Conservation (phyloP, 208 protist genomes). For the Acanthamoeba sp. region DNA sequence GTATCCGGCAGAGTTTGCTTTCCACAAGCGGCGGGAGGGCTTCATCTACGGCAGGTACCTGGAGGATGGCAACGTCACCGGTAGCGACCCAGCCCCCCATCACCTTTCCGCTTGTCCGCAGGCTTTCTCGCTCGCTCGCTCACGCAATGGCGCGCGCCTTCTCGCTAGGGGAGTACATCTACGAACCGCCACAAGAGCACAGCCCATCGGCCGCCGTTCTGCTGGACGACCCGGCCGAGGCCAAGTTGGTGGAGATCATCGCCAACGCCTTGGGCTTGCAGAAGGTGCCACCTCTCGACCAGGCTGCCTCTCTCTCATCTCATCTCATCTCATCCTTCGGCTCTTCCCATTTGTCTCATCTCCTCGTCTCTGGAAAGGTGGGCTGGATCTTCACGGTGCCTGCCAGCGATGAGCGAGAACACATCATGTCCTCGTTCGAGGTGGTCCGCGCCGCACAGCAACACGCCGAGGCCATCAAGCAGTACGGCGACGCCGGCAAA, state of each 20-base stretch:
- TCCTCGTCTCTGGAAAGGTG: neutral
- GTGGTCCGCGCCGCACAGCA: neutral
- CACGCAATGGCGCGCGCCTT: neutral
- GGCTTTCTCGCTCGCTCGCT: neutral
- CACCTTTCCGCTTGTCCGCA: neutral
- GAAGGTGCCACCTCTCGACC: neutral
- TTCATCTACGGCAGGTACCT: conserved; percentile 11
- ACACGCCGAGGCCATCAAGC: neutral
- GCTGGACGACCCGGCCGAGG: neutral
- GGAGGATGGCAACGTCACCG: conserved; percentile 30
- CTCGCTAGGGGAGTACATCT: neutral
- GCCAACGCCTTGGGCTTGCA: neutral
- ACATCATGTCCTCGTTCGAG: neutral
- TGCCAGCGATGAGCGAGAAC: neutral
- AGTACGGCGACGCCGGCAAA: neutral
- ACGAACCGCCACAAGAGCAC: conserved; percentile 27
- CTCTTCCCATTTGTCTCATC: too few species aligned
- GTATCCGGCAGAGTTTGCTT: neutral
- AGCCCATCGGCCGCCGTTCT: neutral
- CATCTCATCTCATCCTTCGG: neutral
- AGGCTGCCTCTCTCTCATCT: neutral
- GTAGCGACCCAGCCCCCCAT: too few species aligned
- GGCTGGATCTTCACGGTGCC: neutral
- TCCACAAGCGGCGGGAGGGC: neutral
- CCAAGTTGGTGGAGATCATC: neutral